A percentile compares a stretch with the other conserved stretches of the same genome.
phyloP scores from a whole-genome alignment of 176 grass and related monocot genomes.

The Sorghum bicolor region DNA sequence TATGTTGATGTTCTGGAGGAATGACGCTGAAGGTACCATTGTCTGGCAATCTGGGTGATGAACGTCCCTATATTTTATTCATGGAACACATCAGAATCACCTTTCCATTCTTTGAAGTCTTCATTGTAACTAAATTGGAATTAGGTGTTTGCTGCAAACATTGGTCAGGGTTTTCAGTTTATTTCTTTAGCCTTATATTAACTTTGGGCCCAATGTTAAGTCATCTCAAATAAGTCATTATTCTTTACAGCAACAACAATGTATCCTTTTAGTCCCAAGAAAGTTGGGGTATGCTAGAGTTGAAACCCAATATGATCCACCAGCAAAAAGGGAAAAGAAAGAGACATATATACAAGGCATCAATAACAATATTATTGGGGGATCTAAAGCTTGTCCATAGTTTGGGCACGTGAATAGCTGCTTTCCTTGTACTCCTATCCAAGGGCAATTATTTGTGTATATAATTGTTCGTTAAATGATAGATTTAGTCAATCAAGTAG shows the following conservation, averaged over 20 bases:
- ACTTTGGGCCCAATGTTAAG: background rate
- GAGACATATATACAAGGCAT: background rate
- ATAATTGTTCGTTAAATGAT: background rate
- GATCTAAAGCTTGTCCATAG: background rate
- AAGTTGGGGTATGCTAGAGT: background rate
- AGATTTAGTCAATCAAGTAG: background rate
- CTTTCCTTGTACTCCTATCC: background rate
- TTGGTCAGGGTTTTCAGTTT: background rate
- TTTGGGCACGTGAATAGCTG: background rate
- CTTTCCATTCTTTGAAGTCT: background rate
- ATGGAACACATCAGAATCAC: constrained; percentile 12
- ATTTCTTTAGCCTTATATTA: background rate
- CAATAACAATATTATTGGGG: background rate
- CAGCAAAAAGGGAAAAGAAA: background rate
- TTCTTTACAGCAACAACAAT: background rate
- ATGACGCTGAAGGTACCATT: constrained; percentile 58
- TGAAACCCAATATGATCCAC: background rate
- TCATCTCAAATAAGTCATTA: background rate
- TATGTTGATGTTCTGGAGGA: constrained; percentile 69
- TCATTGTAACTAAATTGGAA: background rate
- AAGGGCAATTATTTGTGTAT: background rate
- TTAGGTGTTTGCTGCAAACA: background rate
- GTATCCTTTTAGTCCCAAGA: background rate
- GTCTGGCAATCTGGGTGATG: background rate
- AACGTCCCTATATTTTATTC: background rate